These are phyloP conservation scores for cucumber (Cucumis sativus) DNA, from an alignment of 306 rosid species.

Conservation along the genomic window Cucumber_9930_V3 NC_026655.2:20279501-20280000, in stretches of 20 bases:
- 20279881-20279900: not conserved
- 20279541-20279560: too few species aligned
- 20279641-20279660: not conserved
- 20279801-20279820: slow-evolving; percentile 3
- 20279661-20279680: not conserved
- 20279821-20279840: slow-evolving; percentile 4
- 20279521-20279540: too few species aligned
- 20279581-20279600: too few species aligned
- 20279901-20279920: slow-evolving; percentile 1
- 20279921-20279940: slow-evolving; percentile 8
- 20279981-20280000: slow-evolving; percentile 12
- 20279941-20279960: not conserved
- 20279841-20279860: not conserved
- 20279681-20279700: not conserved
- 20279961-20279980: slow-evolving; percentile 4
- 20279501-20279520: too few species aligned
- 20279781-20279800: not conserved
- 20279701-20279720: not conserved
- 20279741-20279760: not conserved
- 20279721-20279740: not conserved
- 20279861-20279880: not conserved
- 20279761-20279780: not conserved
- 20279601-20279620: too few species aligned
- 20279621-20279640: not conserved
- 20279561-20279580: too few species aligned